Percentiles rank a stretch among this genome's conserved stretches.
Evolutionary conservation across 495 filamentous ascomycete species (phyloP).

Genomic region (Massariosphaeria phaeospora): DNA sequence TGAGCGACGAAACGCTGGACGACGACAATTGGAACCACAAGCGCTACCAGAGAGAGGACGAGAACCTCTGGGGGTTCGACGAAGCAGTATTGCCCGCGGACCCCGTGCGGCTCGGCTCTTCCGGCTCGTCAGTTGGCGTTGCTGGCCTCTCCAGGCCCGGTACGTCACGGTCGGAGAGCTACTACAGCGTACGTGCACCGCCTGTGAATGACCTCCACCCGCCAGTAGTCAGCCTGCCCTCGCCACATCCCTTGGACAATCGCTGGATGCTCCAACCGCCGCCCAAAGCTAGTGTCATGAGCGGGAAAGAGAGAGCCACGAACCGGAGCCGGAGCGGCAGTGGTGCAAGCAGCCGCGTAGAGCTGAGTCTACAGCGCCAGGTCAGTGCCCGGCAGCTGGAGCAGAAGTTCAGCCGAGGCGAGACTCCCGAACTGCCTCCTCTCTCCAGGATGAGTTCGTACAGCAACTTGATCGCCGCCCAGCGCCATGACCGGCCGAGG

Average conservation of each 20-base stretch:
- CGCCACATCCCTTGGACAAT: conserved; percentile 61
- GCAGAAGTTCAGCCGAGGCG: conserved; percentile 36
- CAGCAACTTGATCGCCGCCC: conserved; percentile 14
- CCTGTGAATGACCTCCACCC: conserved; percentile 84
- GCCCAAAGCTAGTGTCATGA: conserved; percentile 79
- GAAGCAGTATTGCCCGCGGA: conserved; percentile 42
- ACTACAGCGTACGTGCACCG: conserved; percentile 59
- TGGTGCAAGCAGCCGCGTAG: conserved; percentile 40
- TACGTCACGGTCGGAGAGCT: conserved; percentile 45
- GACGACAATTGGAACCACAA: conserved; percentile 64
- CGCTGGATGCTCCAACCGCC: conserved; percentile 89
- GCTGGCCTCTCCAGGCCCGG: conserved; percentile 48
- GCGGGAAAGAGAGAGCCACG: conserved; percentile 60
- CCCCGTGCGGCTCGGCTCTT: conserved; percentile 39
- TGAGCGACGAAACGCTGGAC: conserved; percentile 33
- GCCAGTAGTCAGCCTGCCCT: conserved; percentile 72
- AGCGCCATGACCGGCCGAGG: conserved; percentile 33
- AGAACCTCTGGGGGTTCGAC: conserved; percentile 65
- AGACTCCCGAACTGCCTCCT: conserved; percentile 33
- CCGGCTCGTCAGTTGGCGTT: conserved; percentile 51
- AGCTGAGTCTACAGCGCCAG: conserved; percentile 40
- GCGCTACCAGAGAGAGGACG: conserved; percentile 79
- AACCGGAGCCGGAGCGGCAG: conserved; percentile 50
- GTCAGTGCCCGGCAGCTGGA: conserved; percentile 39
- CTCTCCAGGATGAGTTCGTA: conserved; percentile 31